Evolutionary conservation across 495 filamentous ascomycete species (phyloP), one percentile per base, ranked within the genome.

Genomic region (Chaetomium tenue): DNA sequence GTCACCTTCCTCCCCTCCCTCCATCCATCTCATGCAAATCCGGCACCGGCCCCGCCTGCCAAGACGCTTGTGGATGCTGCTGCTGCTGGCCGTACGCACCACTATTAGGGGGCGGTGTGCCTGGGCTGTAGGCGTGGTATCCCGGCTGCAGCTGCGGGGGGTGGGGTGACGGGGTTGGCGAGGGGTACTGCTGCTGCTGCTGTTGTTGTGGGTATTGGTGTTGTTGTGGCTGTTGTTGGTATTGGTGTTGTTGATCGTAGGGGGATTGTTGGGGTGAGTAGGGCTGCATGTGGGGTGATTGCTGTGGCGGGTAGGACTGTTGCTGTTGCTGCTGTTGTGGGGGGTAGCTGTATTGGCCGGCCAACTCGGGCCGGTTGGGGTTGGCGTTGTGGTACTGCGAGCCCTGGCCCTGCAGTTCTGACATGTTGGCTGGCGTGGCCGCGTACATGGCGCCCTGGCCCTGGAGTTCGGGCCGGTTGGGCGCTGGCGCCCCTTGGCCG

Each of bases 31-130:
- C 78, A 63, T 81, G 72, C 0, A 67, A 66, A 33, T 51, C 63
- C 44, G 70, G 65, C 51, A 77, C 68, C 16, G 77, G 78, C 12
- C 78, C 75, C 11, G 77, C 70, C 54, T 79, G 78, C 78, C 77
- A 80, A 7, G 67, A 66, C 67, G 69, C 65, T 22, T 68, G 71
- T 42, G 68, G 68, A 20, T 70, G 68, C 13, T 7, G 53, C 60
- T 28, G 48, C 62, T 22, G 60, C 65, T 60, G 67, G 0, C 47
- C 26, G 16, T 47, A 61, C 28, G 30, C 28, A 11, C 12, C 30
- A n/a, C n/a, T n/a, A n/a, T n/a, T n/a, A 3, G 46, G 46, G 18
- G 58, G 20, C 25, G 56, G 63, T 6, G 44, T 20, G 9, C 46
- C 54, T 9, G 55, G 16, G n/a, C 54, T 50, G 25, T 51, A 54